Conservation (phyloP, 768 basidiomycete genomes). For the Hypsizygus marmoreus region DNA sequence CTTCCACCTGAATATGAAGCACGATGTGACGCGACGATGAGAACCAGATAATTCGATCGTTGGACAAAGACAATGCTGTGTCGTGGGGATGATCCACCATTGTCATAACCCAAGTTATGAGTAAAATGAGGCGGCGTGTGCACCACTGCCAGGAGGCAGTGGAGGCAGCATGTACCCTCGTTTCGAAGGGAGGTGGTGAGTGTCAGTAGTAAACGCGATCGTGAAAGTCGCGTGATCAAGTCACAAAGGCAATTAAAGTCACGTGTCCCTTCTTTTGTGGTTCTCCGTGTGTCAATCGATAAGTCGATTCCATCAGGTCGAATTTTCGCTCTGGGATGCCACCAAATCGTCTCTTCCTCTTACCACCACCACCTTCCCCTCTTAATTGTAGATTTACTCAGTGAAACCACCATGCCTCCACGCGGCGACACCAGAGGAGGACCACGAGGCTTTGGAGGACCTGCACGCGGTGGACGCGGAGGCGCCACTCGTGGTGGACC, state of each 20-base stretch:
- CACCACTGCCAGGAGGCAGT: no score
- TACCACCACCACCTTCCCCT: conserved; percentile 15
- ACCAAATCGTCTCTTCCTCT: conserved; percentile 9
- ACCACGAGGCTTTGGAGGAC: conserved; percentile 28
- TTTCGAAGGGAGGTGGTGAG: neutral
- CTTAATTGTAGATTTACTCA: neutral
- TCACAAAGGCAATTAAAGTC: conserved; percentile 5
- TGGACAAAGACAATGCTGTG: no score
- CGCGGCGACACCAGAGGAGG: conserved; percentile 26
- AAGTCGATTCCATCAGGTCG: conserved; percentile 14
- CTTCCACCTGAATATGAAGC: no score
- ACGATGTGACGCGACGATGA: no score
- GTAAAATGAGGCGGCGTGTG: no score
- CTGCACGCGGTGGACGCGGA: conserved; percentile 35
- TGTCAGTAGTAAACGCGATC: conserved; percentile 8
- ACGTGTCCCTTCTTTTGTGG: conserved; percentile 18
- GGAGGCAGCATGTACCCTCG: no score
- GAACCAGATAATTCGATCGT: no score
- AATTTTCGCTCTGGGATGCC: neutral
- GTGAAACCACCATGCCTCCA: conserved; percentile 39
- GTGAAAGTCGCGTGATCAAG: conserved; percentile 16
- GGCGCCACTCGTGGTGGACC: conserved; percentile 30
- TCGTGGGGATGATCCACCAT: no score
- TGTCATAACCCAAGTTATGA: no score
- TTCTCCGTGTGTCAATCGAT: conserved; percentile 19